Evolutionary conservation across 1,284 basidiomycete genomes (phyloP), one percentile per base, ranked within the genome.

Genomic region (Vanrija humicola): DNA sequence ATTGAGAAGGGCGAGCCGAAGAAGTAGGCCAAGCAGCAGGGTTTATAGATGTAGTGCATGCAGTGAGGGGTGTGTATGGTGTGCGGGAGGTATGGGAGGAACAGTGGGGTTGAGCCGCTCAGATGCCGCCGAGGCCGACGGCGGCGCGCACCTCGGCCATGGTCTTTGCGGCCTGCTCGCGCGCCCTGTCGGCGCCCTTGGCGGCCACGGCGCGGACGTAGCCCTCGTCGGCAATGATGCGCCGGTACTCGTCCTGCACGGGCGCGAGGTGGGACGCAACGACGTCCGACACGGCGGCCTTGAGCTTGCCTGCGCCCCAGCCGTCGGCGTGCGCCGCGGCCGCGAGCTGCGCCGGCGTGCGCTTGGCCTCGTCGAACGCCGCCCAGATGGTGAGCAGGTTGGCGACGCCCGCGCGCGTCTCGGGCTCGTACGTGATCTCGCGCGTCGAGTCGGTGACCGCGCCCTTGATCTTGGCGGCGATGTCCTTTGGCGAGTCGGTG

Each of bases 401-500:
- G 1, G 88, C 84, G 1, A 90, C 84, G 1, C 92, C 94, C 0
- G 91, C 90, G 21, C 93, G 84, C 8, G 69, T 65, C 0, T 76
- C 75, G 0, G 90, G 89, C 66, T 96, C 90, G 66, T 86, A 97
- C 0, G 85, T 84, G 40, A 96, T 82, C 3, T 82, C 82, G 0
- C 73, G 71, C 10, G 83, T 82, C 0, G 89, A 88, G 72, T 98
- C 94, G 0, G 94, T 97, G 1, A 94, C 87, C 0, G 94, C 90
- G 6, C 80, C 79, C 26, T 84, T 84, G 60, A 98, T 82, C 74
- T 96, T 96, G 19, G 79, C 68, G 40, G 71, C 72, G 38, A 96
- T 89, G 65, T 83, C 75, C 3, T 78, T 67, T 1, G 83, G 73
- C 0, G 82, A 76, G 70, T 97, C 94, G 19, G 90, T 95, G 40